Base-by-base conservation (phyloP, 805 yeast genomes). In the Sugiyamaella marilandica region DNA sequence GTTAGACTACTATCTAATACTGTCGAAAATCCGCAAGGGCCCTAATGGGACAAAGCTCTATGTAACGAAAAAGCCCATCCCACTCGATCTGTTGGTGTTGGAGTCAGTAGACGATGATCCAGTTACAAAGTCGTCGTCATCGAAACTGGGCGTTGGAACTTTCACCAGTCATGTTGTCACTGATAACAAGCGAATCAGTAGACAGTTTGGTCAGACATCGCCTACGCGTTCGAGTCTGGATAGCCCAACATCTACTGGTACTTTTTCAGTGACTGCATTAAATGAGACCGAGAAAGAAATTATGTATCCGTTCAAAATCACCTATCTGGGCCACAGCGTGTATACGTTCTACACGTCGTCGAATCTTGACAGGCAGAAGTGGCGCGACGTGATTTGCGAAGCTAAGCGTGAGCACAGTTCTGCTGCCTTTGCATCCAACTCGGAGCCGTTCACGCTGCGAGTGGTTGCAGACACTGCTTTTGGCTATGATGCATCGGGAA, bases 1-100 rank as follows among this genome's bases (percentile, higher is more conserved):
- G 29, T 68, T 88, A 49, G 95, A 88, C 63, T 86, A 88, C 61
- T 86, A 75, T 59, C 67, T 88, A 43, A 63, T 72, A 2, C 53
- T 72, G 21, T 65, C 74, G 7, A 71, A 71, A 49, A 57, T 60
- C 10, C 58, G 69, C 2, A 70, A 69, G 32, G 73, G 70, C 2
- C 55, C 54, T 50, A 61, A 62, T 35, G 71, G 71, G 1, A 57
- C 59, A 2, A 68, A 66, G 32, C 64, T 64, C 49, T 66, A 62
- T 26, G 67, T 70, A 35, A 63, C 73, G 4, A 67, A 66, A 49
- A 55, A 60, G 52, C 74, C 76, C 5, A 70, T 72, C 34, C 72
- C 74, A 2, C 52, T 72, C 50, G 75, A 72, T 47, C 55, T 88
- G 32, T 76, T 88, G 1, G 83, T 87, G 0, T 84, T 87, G 39